Conservation (phyloP, 2,329 filamentous ascomycete genomes). For the Ceratocystis cacaofunesta region DNA sequence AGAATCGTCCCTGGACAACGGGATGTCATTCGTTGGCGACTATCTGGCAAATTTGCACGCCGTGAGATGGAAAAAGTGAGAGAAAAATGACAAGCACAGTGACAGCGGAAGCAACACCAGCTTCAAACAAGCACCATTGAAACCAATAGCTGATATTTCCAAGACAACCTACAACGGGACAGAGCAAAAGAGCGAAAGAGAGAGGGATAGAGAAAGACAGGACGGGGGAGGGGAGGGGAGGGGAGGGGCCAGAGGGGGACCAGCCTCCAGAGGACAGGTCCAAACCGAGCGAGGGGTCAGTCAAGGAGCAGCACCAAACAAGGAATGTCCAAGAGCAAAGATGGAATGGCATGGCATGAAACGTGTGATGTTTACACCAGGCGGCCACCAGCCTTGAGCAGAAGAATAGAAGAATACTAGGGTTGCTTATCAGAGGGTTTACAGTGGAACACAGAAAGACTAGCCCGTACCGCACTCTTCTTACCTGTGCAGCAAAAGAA, state of each 20-base stretch:
- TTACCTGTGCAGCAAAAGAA: background rate
- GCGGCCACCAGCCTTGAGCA: background rate
- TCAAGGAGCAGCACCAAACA: background rate
- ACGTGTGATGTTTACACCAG: background rate
- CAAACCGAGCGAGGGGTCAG: background rate
- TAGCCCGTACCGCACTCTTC: no score
- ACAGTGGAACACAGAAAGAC: no score
- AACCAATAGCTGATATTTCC: background rate
- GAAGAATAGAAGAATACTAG: background rate
- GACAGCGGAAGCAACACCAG: background rate
- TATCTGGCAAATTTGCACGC: background rate
- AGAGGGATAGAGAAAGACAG: background rate
- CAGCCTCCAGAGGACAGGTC: no score
- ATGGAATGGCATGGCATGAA: background rate
- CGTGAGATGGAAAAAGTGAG: background rate
- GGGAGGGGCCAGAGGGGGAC: no score
- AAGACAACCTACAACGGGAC: background rate
- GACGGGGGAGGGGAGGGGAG: no score
- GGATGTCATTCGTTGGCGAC: background rate
- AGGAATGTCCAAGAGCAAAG: background rate
- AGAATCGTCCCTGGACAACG: no score
- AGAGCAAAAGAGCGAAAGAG: background rate
- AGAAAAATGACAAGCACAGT: background rate
- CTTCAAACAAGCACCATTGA: background rate
- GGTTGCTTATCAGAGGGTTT: background rate